A percentile compares a stretch with the other conserved stretches of the same genome.
Conservation (phyloP, 306 rosid genomes). For the Prunus davidiana region DNA sequence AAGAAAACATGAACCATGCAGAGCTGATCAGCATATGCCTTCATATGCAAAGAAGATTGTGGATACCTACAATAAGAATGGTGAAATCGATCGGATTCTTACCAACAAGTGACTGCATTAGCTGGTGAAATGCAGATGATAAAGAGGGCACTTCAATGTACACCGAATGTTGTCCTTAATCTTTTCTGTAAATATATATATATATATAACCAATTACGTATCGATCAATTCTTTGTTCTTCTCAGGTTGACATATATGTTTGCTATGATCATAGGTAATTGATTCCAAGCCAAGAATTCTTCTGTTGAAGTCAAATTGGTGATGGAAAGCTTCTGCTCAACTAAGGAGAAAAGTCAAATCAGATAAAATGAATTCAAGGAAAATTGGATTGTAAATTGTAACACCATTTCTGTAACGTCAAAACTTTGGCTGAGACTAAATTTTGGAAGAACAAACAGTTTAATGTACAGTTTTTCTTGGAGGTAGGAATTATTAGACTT, state of each 20-base stretch:
- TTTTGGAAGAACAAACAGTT: too few relatives aligned
- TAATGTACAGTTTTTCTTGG: too few relatives aligned
- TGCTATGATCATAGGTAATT: background rate
- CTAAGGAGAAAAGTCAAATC: background rate
- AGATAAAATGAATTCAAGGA: too few relatives aligned
- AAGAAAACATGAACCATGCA: slow-evolving; percentile 41
- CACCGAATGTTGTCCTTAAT: background rate
- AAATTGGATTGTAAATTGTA: too few relatives aligned
- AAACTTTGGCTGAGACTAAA: too few relatives aligned
- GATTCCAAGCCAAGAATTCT: background rate
- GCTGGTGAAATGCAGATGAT: background rate
- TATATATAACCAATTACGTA: background rate
- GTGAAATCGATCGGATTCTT: slow-evolving; percentile 72
- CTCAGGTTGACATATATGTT: too few relatives aligned
- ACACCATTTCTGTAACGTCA: too few relatives aligned
- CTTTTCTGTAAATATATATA: background rate
- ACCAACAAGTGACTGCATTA: slow-evolving; percentile 42
- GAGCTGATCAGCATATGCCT: slow-evolving; percentile 87
- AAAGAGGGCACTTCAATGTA: background rate
- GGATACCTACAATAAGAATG: slow-evolving; percentile 80
- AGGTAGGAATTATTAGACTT: too few relatives aligned
- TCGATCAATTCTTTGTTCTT: background rate
- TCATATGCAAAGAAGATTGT: slow-evolving; percentile 82
- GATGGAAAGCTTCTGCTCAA: background rate
- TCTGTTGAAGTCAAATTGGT: background rate